Evolutionary conservation across 352 stramenopile genomes (phyloP).

Genomic region (Globisporangium sylvaticum): DNA sequence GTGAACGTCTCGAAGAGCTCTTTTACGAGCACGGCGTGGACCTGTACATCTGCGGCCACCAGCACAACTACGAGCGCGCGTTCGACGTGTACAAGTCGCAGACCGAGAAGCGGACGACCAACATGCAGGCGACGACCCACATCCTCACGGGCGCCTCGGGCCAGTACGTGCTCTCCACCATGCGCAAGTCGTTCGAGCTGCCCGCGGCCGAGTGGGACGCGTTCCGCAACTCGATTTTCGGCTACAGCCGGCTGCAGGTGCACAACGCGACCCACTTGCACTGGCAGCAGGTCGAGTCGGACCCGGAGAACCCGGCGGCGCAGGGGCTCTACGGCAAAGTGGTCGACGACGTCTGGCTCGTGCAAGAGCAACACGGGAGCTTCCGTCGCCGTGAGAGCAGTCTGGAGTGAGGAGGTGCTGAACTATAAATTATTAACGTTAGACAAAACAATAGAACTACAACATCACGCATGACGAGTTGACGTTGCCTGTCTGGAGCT

Average conservation of each 20-base stretch:
- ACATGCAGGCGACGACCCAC: conserved; percentile 86
- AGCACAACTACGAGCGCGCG: conserved; percentile 90
- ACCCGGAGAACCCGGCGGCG: conserved; percentile 70
- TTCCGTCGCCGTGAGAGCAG: conserved; percentile 23
- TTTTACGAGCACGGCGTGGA: conserved; percentile 82
- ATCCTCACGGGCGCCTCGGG: conserved; percentile 88
- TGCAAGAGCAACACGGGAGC: conserved; percentile 88
- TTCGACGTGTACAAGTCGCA: conserved; percentile 73
- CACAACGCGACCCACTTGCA: conserved; percentile 86
- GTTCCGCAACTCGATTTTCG: conserved; percentile 86
- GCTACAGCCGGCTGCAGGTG: conserved; percentile 81
- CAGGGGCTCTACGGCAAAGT: conserved; percentile 75
- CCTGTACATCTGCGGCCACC: conserved; percentile 86
- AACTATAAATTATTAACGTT: not conserved
- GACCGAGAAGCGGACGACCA: conserved; percentile 62
- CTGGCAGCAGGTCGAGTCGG: conserved; percentile 86
- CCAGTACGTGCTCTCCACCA: conserved; percentile 73
- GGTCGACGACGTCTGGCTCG: conserved; percentile 87
- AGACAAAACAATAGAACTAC: not conserved
- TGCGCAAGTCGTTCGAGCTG: conserved; percentile 77
- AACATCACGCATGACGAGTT: too few relatives aligned
- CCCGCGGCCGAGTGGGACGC: conserved; percentile 62
- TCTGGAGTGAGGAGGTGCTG: not conserved
- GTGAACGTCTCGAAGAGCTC: conserved; percentile 66
- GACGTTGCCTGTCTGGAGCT: too few relatives aligned